A percentile compares a stretch with the other conserved stretches of the same genome.
Conservation (phyloP, 768 basidiomycete species). For the Boletus subparvulus region DNA sequence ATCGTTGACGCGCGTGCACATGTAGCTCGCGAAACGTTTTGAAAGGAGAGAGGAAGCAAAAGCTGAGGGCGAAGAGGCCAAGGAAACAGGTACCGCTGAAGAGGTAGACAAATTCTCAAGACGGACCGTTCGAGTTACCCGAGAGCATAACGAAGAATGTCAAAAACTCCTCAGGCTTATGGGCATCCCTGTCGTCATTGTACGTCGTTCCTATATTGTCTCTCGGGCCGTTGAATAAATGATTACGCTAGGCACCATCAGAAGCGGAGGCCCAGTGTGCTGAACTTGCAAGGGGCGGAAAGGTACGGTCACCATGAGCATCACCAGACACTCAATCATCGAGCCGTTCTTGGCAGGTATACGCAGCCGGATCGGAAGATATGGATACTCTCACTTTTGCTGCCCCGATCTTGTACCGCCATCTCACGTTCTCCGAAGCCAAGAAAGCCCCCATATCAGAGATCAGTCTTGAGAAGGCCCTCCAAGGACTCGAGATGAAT, state of each 20-base stretch:
- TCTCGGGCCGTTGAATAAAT: background rate
- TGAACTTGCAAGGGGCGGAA: slow-evolving; percentile 93
- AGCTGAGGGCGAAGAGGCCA: slow-evolving; percentile 93
- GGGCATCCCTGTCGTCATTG: slow-evolving; percentile 95
- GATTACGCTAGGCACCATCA: slow-evolving; percentile 77
- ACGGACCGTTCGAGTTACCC: slow-evolving; percentile 91
- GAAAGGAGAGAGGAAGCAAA: slow-evolving; percentile 90
- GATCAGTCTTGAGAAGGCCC: slow-evolving; percentile 75
- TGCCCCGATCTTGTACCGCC: slow-evolving; percentile 87
- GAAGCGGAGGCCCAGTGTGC: slow-evolving; percentile 99
- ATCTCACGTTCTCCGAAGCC: slow-evolving; percentile 97
- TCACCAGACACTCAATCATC: background rate
- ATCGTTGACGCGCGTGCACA: background rate
- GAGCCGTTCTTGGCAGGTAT: slow-evolving; percentile 56
- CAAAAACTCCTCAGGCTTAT: slow-evolving; percentile 82
- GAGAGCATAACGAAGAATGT: slow-evolving; percentile 96
- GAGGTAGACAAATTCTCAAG: slow-evolving; percentile 89
- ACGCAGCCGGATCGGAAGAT: slow-evolving; percentile 97
- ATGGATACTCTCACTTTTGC: slow-evolving; percentile 99
- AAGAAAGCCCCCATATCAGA: slow-evolving; percentile 96
- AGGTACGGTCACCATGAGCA: slow-evolving; percentile 45
- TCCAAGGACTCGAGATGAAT: slow-evolving; percentile 88
- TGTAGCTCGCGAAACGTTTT: slow-evolving; percentile 93
- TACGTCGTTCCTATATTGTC: slow-evolving; percentile 38
- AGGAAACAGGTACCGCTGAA: slow-evolving; percentile 91